Evolutionary conservation across 2,329 filamentous ascomycete genomes (phyloP), one percentile per base, ranked within the genome.

Genomic region (Aspergillus luchuensis): DNA sequence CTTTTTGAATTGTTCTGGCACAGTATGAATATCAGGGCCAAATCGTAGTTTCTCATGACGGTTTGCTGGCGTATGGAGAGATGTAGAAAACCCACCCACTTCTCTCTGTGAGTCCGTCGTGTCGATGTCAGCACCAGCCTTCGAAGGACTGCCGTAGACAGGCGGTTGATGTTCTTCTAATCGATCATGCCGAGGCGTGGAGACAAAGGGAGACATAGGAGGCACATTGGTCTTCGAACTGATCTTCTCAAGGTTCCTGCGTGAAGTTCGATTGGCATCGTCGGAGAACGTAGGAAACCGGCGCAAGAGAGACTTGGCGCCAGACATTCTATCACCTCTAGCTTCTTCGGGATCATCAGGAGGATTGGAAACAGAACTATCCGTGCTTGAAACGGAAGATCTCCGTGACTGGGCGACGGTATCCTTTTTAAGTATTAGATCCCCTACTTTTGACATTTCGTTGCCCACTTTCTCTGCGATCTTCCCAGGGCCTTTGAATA

Each of bases 381-480:
- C 61, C 38, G 76, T 80, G 2, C 79, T 80, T 51, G 75, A 73
- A 50, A 83, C 81, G 57, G 74, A 80, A 51, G 71, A 78, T 65
- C 72, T 74, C 47, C 72, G 73, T 59, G 77, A 79, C 65, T 79
- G 77, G 11, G 77, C 73, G 33, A 70, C 74, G 21, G 75, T 70
- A 33, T 89, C 87, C 67, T 83, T 85, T 66, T 82, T 84, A 74
- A 87, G 80, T 21, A 89, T 83, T 47, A 85, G 80, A 53, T 87
- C 85, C 15, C 85, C 84, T 36, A 89, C 82, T 67, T 84, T 85
- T 0, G 85, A 83, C 7, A 88, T 82, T 67, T 89, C 87, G 62
- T 81, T 82, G n/a, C 85, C 84, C 2, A 96, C 85, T 30, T 91
- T 83, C 30, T 86, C 90, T 62, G 91, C 90, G 63, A 94, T 87